A percentile compares a stretch with the other conserved stretches of the same genome.
These are phyloP conservation scores for Marasmius oreades DNA, from an alignment of 1,284 basidiomycete genomes.

Conservation along the genomic window DNA sequence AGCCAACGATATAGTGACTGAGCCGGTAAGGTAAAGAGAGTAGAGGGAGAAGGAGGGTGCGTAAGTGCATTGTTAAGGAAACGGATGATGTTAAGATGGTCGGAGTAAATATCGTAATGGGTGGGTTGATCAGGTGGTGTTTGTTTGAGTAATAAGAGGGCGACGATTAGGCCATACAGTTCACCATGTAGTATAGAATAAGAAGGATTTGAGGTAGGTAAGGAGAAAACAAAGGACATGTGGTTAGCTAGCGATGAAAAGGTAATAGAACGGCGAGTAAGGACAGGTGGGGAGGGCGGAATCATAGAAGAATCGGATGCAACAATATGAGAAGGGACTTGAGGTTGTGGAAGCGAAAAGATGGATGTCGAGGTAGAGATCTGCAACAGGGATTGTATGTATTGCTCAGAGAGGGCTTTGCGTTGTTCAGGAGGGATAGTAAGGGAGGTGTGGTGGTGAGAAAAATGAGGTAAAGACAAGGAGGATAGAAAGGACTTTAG, in stretches of 20 bases:
- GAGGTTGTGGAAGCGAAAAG: not conserved
- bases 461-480: no score
- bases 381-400: not conserved
- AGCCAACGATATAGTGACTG: not conserved
- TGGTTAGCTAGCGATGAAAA: not conserved
- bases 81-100: not conserved
- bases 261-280: not conserved
- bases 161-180: not conserved
- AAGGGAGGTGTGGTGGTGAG: no score
- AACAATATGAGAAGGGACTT: not conserved
- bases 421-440: no score
- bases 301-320: not conserved
- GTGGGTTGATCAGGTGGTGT: not conserved
- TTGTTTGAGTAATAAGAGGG: no score
- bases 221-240: not conserved
- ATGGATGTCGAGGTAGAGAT: not conserved
- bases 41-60: not conserved
- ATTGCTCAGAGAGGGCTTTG: not conserved
- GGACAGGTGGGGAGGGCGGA: not conserved
- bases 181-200: not conserved
- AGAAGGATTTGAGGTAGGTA: not conserved
- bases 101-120: not conserved
- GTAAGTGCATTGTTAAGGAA: not conserved
- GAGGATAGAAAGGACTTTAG: no score
- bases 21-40: not conserved